Conservation (phyloP, 441 rosid genomes). For the Arabidopsis hybrid region DNA sequence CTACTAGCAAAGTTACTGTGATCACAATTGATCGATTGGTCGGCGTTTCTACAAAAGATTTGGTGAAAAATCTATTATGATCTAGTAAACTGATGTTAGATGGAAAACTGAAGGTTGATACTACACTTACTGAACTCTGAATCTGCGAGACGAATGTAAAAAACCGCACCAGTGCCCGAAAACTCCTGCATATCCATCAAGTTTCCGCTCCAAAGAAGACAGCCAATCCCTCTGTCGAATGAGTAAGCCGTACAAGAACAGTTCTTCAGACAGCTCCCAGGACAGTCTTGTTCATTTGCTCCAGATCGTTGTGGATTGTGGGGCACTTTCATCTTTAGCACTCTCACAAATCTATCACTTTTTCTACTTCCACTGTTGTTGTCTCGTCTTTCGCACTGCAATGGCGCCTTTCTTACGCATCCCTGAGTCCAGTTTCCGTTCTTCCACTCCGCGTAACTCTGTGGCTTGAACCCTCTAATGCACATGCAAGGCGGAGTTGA, state of each 20-base stretch:
- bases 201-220: conserved; percentile 52
- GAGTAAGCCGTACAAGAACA: conserved; percentile 62
- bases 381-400: conserved; percentile 45
- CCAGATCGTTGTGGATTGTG: conserved; percentile 39
- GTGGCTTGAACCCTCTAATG: conserved; percentile 52
- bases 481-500: conserved; percentile 53
- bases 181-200: conserved; percentile 51
- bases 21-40: conserved; percentile 24
- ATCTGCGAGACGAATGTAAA: conserved; percentile 48
- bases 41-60: conserved; percentile 10
- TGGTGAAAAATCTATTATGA: not conserved
- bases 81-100: not conserved
- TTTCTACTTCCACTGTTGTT: conserved; percentile 20
- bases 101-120: not conserved
- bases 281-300: conserved; percentile 42
- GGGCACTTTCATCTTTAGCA: conserved; percentile 49
- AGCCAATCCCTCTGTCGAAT: conserved; percentile 49
- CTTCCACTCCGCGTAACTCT: conserved; percentile 43
- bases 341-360: conserved; percentile 48
- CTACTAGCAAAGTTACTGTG: not conserved
- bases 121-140: conserved; percentile 51
- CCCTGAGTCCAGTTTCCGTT: conserved; percentile 57
- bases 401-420: conserved; percentile 42
- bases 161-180: conserved; percentile 32
- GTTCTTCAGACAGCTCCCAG: conserved; percentile 45